Evolutionary conservation across 164 flowering plant genomes (phyloP), one percentile per base, ranked within the genome.

Genomic region (Piper betle): DNA sequence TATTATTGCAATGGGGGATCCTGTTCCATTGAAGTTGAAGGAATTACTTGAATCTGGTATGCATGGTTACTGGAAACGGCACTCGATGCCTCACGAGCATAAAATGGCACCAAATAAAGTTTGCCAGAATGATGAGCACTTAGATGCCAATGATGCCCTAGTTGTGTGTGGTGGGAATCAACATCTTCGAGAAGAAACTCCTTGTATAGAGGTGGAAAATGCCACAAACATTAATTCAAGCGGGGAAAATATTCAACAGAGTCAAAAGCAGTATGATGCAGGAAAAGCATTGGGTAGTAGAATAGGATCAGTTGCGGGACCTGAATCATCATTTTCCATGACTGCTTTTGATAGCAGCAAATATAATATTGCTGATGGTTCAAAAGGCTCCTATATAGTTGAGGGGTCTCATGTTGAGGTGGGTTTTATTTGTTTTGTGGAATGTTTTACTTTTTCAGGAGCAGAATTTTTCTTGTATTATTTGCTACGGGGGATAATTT

Each of bases 381-480:
- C 57, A 16, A 62, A 66, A 39, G 84, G 71, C 42, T 72, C 68
- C 43, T 41, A 37, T 68, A 81, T 90, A 54, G 70, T 65, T 67
- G 94, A 84, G 76, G 92, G 91, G 53, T 84, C 88, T 39, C 61
- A 54, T 71, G 92, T 93, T 19, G 99, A 93, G 96, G 99, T 89
- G 17, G 65, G 80, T 68, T 39, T 63, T 18, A 39, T 20, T 33
- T 16, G 16, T 37, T 55, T 42, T 5, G 8, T 52, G 19, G 38
- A 13, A 43, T 25, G 18, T 17, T 17, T 50, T 62, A 25, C 9
- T 46, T 5, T 2, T 46, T 46, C 15, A 46, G 10, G 15, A 46
- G 13, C 15, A 46, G 13, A 6, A 15, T 3, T 3, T 10, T 1
- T 46, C 50, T 10, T 6, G 3, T 46, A 10, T 46, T 46, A 10